Percentiles rank a stretch among this genome's conserved stretches.
phyloP scores from a whole-genome alignment of 2,329 filamentous ascomycete genomes.

The Cladosporium velox region DNA sequence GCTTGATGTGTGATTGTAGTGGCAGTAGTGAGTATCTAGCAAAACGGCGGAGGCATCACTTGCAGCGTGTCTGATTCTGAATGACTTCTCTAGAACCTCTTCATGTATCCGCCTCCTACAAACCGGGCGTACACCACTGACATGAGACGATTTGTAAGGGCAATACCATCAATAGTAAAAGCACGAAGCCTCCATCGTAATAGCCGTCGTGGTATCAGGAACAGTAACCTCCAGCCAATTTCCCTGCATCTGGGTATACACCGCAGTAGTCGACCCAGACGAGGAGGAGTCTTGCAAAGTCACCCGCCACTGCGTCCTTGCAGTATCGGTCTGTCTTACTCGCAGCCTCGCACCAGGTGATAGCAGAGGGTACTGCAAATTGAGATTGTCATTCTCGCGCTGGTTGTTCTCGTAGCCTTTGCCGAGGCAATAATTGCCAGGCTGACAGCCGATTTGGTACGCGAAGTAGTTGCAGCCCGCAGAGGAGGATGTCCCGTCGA shows the following conservation, averaged over 20 bases:
- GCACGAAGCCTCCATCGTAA: neutral
- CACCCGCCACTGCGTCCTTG: neutral
- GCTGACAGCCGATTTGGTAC: neutral
- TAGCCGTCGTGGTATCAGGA: neutral
- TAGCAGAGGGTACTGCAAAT: neutral
- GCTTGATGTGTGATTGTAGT: no score
- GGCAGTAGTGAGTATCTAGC: no score
- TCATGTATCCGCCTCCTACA: no score
- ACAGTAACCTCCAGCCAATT: neutral
- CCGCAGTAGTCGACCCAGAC: neutral
- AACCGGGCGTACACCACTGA: no score
- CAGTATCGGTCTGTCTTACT: neutral
- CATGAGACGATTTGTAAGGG: no score
- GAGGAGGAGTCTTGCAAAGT: neutral
- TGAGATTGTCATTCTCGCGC: neutral
- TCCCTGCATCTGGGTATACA: neutral
- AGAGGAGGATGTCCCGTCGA: neutral
- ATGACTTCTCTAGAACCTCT: no score
- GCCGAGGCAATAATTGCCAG: neutral
- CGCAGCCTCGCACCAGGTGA: neutral
- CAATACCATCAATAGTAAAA: neutral
- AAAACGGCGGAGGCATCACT: no score
- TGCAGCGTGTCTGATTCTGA: no score
- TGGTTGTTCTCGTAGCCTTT: neutral
- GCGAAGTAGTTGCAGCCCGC: neutral